Conservation (phyloP, 129 eudicot species). For the Flaveria ramosissima region DNA sequence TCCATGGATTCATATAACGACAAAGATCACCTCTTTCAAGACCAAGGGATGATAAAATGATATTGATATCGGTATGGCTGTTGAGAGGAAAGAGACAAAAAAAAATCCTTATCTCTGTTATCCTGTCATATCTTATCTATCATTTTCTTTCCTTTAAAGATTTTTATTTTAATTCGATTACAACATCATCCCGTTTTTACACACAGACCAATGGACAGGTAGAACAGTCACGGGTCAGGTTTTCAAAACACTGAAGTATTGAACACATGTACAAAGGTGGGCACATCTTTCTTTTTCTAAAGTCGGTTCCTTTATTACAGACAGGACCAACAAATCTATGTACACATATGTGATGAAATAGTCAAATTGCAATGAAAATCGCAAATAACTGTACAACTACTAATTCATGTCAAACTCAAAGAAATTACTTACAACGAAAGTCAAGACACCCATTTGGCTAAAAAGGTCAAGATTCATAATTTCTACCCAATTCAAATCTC, state of each 20-base stretch:
- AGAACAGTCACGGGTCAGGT: too few species aligned
- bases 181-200: too few species aligned
- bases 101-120: slow-evolving; percentile 34
- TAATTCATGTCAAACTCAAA: not conserved
- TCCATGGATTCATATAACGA: slow-evolving; percentile 17
- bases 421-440: not conserved
- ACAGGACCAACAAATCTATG: not conserved
- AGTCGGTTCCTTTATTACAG: not conserved
- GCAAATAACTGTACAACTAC: not conserved
- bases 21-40: slow-evolving; percentile 34
- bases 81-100: slow-evolving; percentile 30
- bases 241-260: too few species aligned
- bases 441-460: not conserved
- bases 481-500: not conserved
- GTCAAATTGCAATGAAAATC: too few species aligned
- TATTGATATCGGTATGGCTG: slow-evolving; percentile 10
- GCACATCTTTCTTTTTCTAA: not conserved
- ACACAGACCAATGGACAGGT: too few species aligned
- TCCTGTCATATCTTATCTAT: slow-evolving; percentile 20
- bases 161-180: too few species aligned
- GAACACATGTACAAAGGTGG: too few species aligned
- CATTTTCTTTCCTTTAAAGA: slow-evolving; percentile 1
- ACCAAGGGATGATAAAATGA: slow-evolving; percentile 38
- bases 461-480: not conserved
- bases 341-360: too few species aligned